Evolutionary conservation across 495 filamentous ascomycete genomes (phyloP), one percentile per base, ranked within the genome.

Genomic region (Xylaria scruposa): DNA sequence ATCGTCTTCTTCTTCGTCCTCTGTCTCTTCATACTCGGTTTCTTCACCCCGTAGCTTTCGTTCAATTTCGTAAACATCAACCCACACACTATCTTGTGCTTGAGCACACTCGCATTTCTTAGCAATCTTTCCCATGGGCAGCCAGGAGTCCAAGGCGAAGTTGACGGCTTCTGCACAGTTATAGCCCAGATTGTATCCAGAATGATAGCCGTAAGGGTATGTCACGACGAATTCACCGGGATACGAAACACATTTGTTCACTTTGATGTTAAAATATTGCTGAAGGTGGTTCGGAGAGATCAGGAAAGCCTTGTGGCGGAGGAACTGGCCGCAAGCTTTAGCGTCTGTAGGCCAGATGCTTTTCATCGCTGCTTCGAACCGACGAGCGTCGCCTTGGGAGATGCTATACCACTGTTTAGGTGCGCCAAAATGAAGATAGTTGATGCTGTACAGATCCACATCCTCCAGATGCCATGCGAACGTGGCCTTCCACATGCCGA

Each of bases 341-440:
- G 95, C 93, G 78, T 98, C 97, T 36, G 90, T 92, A 3, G 95
- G 93, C 94, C 94, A 99, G 66, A 97, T 93, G 70, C 89, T 93
- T 78, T 93, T 94, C 96, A 99, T 99, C 59, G 94, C 95, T 10
- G 91, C 90, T 81, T 99, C 96, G 78, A 99, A 99, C 12, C 91
- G 89, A 61, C 93, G 87, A n/a, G 96, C 96, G 81, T 99, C 96
- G 68, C 91, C 92, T 78, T 98, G 97, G 1, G 95, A 97, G 71
- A 99, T 99, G 80, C 94, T 97, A 82, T 99, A 99, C 96, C 96
- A 99, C 78, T 99, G 96, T 80, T 99, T 99, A 5, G 96, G 96
- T 13, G 96, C 96, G 54, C 96, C 96, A 79, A 99, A 99, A 78
- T 99, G 96, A 71, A 99, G 94, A 80, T 97, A 99, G 83, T 99